Percentiles rank a stretch among this genome's conserved stretches.
Evolutionary conservation across 2,329 filamentous ascomycete species (phyloP).

Genomic region (Penicillium concentricum): DNA sequence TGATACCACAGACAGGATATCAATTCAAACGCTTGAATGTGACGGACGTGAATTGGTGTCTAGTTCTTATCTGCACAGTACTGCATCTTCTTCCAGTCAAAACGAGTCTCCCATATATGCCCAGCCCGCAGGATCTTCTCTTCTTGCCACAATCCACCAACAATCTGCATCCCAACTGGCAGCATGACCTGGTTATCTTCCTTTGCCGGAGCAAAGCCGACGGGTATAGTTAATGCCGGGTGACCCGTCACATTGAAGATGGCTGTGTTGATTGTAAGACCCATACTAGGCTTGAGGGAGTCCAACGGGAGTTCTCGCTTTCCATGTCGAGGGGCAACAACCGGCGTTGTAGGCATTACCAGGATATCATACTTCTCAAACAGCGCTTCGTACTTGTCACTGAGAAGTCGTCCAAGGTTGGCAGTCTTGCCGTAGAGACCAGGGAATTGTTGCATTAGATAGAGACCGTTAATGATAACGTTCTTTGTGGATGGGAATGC

Average conservation of each 20-base stretch:
- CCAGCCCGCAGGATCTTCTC: slow-evolving; percentile 25
- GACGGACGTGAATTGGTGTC: not conserved
- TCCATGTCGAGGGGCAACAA: slow-evolving; percentile 28
- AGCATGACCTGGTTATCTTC: slow-evolving; percentile 34
- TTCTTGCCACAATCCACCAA: slow-evolving; percentile 42
- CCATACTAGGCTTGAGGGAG: slow-evolving; percentile 43
- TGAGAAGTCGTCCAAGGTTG: slow-evolving; percentile 41
- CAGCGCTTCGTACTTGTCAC: slow-evolving; percentile 41
- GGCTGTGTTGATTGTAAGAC: slow-evolving; percentile 57
- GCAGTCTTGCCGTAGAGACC: slow-evolving; percentile 42
- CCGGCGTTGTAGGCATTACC: slow-evolving; percentile 40
- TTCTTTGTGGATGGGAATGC: slow-evolving; percentile 47
- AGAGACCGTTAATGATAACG: slow-evolving; percentile 43
- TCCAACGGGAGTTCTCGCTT: slow-evolving; percentile 25
- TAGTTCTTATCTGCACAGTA: slow-evolving; percentile 9
- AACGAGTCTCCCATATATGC: slow-evolving; percentile 26
- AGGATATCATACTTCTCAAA: slow-evolving; percentile 44
- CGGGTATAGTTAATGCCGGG: slow-evolving; percentile 54
- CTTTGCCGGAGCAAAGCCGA: slow-evolving; percentile 44
- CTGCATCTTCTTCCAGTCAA: slow-evolving; percentile 24
- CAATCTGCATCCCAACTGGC: slow-evolving; percentile 57
- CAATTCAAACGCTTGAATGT: not conserved
- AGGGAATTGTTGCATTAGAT: slow-evolving; percentile 40
- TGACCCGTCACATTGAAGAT: slow-evolving; percentile 59
- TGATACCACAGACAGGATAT: not conserved